Conservation (phyloP, 192 early-diverging fungal genomes). For the Linnemannia elongata region DNA sequence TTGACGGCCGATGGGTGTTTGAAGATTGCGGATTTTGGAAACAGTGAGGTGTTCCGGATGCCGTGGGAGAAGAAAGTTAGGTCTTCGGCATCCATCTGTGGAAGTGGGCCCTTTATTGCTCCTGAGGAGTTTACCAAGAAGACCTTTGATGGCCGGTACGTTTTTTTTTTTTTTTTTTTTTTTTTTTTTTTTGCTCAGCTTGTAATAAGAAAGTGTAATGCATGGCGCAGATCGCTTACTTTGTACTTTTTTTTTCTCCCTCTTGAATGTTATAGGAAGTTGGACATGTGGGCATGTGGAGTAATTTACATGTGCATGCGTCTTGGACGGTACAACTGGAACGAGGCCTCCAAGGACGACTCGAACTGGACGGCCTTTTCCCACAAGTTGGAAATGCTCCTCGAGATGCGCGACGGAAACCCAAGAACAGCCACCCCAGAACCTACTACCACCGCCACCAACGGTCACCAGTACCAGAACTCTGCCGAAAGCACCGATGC, state of each 20-base stretch:
- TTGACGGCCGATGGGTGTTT: conserved; percentile 73
- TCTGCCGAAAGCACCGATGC: neutral
- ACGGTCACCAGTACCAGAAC: neutral
- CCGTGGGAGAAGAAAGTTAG: conserved; percentile 74
- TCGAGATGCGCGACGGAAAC: neutral
- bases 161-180: neutral
- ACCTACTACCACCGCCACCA: neutral
- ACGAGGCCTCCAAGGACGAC: conserved; percentile 42
- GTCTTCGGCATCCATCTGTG: conserved; percentile 75
- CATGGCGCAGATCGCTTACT: neutral
- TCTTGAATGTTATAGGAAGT: conserved; percentile 23
- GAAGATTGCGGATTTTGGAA: conserved; percentile 93
- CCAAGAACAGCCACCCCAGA: neutral
- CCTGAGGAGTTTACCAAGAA: conserved; percentile 78
- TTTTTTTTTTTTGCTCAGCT: neutral
- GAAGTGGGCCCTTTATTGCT: conserved; percentile 90
- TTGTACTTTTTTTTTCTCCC: neutral
- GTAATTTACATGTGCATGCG: conserved; percentile 63
- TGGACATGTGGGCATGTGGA: conserved; percentile 62
- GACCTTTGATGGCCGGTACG: conserved; percentile 79
- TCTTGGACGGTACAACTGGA: conserved; percentile 47
- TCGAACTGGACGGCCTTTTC: conserved; percentile 36
- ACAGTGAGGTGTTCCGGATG: conserved; percentile 82
- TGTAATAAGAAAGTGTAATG: neutral
- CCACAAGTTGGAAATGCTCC: conserved; percentile 13